Evolutionary conservation across 495 filamentous ascomycete species (phyloP).

Genomic region (Echria macrotheca): DNA sequence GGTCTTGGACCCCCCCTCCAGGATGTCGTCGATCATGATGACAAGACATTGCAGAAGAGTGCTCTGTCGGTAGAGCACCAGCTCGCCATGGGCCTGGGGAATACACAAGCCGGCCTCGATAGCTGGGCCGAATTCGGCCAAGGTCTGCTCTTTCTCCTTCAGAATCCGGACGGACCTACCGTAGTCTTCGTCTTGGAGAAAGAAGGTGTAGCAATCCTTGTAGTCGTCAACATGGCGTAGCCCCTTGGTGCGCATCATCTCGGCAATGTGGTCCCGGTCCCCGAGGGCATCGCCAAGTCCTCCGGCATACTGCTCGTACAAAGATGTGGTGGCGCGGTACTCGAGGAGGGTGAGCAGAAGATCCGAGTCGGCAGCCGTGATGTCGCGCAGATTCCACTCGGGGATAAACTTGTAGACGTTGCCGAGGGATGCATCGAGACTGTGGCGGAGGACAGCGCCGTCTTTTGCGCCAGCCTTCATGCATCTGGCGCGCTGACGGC

Average conservation of each 20-base stretch:
- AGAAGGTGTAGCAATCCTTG: conserved; percentile 20
- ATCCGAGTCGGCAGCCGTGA: conserved; percentile 26
- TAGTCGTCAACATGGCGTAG: conserved; percentile 13
- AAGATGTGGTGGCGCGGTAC: conserved; percentile 26
- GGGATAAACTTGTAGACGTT: conserved; percentile 26
- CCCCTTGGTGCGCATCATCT: conserved; percentile 18
- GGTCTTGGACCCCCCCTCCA: conserved; percentile 23
- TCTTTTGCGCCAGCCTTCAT: conserved; percentile 20
- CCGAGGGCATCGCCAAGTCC: conserved; percentile 10
- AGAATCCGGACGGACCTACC: conserved; percentile 6
- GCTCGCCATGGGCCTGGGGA: conserved; percentile 25
- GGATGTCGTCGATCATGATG: conserved; percentile 32
- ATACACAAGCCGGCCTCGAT: conserved; percentile 18
- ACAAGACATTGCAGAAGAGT: conserved; percentile 16
- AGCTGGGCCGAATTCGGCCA: conserved; percentile 4
- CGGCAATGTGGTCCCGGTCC: conserved; percentile 20
- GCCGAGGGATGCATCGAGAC: conserved; percentile 18
- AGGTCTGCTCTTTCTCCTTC: neutral
- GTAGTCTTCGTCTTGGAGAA: conserved; percentile 19
- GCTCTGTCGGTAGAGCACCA: conserved; percentile 30
- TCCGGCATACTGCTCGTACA: conserved; percentile 23
- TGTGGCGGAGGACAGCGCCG: conserved; percentile 16
- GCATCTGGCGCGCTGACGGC: conserved; percentile 16
- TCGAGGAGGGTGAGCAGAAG: conserved; percentile 27
- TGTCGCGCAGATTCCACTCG: conserved; percentile 37